Conservation (phyloP, 805 yeast genomes). For the Tetrapisispora iriomotensis region DNA sequence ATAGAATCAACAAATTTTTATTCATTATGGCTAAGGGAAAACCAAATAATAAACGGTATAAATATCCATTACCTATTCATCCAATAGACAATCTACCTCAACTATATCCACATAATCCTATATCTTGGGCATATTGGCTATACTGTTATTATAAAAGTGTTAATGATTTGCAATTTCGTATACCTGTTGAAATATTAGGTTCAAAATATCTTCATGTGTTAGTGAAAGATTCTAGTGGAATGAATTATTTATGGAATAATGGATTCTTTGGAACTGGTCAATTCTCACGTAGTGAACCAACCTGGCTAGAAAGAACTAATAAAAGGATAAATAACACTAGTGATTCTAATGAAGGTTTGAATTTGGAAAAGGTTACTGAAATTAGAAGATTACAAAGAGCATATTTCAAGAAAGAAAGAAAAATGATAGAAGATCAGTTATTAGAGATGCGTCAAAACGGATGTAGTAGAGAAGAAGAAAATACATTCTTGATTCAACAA, state of each 20-base stretch:
- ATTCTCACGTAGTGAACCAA: conserved; percentile 82
- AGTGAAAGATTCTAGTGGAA: conserved; percentile 36
- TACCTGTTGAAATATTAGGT: conserved; percentile 28
- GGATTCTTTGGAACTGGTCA: conserved; percentile 95
- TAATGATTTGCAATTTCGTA: conserved; percentile 11
- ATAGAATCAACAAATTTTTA: no score
- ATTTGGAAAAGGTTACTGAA: conserved; percentile 71
- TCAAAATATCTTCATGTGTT: conserved; percentile 22
- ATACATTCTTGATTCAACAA: conserved; percentile 23
- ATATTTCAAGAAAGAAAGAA: conserved; percentile 61
- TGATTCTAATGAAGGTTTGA: conserved; percentile 18
- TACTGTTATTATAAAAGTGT: conserved; percentile 26
- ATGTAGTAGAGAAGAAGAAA: conserved; percentile 25
- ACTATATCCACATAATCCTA: conserved; percentile 53
- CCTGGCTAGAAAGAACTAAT: conserved; percentile 42
- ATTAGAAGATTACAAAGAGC: conserved; percentile 61
- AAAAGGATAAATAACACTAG: conserved; percentile 27
- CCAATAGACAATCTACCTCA: conserved; percentile 40
- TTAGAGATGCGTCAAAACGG: conserved; percentile 34
- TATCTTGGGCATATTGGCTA: conserved; percentile 47
- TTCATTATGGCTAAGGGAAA: conserved; percentile 32
- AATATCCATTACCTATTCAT: conserved; percentile 51
- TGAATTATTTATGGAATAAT: conserved; percentile 58
- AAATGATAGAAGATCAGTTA: conserved; percentile 43
- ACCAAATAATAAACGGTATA: conserved; percentile 28